Percentiles rank a stretch among this genome's conserved stretches.
These are phyloP conservation scores for Leptographium procerum DNA, from an alignment of 2,329 filamentous ascomycete genomes.

Conservation along the genomic window DNA sequence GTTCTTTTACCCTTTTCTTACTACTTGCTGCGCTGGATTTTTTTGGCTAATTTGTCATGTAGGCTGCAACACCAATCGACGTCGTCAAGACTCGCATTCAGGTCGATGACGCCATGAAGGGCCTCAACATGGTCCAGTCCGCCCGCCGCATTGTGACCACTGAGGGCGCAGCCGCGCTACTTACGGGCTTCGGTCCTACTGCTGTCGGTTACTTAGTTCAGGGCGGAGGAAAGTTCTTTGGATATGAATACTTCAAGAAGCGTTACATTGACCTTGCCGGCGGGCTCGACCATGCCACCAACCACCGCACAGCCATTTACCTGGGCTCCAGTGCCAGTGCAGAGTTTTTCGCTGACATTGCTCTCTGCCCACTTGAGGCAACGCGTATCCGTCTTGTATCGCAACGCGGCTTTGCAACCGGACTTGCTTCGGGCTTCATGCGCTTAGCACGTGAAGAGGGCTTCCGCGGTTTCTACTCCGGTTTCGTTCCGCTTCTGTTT, in stretches of 20 bases:
- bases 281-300: constrained; percentile 32
- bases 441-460: constrained; percentile 70
- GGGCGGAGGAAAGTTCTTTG: constrained; percentile 82
- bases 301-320: constrained; percentile 50
- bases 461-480: constrained; percentile 75
- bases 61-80: constrained; percentile 43
- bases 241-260: constrained; percentile 93
- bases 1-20: neutral
- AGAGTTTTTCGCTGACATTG: constrained; percentile 65
- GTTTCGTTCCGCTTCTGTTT: constrained; percentile 76
- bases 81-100: constrained; percentile 90
- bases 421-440: constrained; percentile 59
- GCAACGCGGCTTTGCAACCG: constrained; percentile 64
- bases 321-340: constrained; percentile 58
- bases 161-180: constrained; percentile 68
- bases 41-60: neutral
- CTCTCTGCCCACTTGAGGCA: constrained; percentile 83
- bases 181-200: constrained; percentile 77
- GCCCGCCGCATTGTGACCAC: constrained; percentile 66
- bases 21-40: too few species aligned
- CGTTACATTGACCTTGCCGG: constrained; percentile 62
- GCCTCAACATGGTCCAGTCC: constrained; percentile 69
- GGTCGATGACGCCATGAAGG: constrained; percentile 77
- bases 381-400: constrained; percentile 70
- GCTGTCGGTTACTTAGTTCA: constrained; percentile 82